Conservation (phyloP, 2,329 filamentous ascomycete species). For the Aspergillus sp. region DNA sequence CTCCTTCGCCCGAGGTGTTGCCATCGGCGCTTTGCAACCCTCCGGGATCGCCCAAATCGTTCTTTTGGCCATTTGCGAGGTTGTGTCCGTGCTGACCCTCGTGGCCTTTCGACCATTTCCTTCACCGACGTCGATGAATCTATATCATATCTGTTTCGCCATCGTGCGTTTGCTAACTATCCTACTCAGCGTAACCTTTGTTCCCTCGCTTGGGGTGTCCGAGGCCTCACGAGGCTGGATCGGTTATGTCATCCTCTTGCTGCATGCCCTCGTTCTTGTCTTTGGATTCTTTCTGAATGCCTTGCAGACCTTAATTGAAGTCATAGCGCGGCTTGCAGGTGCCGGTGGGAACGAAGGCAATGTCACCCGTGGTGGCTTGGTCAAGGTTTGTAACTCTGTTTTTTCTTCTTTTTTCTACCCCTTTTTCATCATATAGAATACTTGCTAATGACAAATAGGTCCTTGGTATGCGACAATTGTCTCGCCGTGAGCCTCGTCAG, state of each 20-base stretch:
- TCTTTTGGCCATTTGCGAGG: constrained; percentile 85
- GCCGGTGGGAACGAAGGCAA: constrained; percentile 67
- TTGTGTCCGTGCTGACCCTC: constrained; percentile 77
- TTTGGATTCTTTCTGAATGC: constrained; percentile 93
- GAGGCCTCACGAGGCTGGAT: constrained; percentile 87
- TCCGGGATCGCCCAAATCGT: constrained; percentile 91
- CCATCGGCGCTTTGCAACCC: constrained; percentile 84
- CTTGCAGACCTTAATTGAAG: constrained; percentile 81
- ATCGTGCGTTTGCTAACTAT: constrained; percentile 66
- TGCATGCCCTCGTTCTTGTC: constrained; percentile 76
- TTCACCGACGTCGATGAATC: constrained; percentile 90
- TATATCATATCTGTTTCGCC: constrained; percentile 82
- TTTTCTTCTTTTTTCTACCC: background rate
- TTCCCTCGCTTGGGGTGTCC: constrained; percentile 69
- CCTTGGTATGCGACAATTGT: constrained; percentile 83
- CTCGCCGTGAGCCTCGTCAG: constrained; percentile 59
- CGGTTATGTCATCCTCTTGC: constrained; percentile 78
- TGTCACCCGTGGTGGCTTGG: constrained; percentile 69
- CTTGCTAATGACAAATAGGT: constrained; percentile 39
- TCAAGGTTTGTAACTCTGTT: constrained; percentile 48
- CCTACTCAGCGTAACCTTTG: constrained; percentile 72
- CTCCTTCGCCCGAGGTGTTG: constrained; percentile 77
- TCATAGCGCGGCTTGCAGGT: constrained; percentile 71
- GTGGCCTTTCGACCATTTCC: constrained; percentile 87
- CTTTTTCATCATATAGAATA: background rate